These are phyloP conservation scores for Davidsoniella neocaledoniae DNA, from an alignment of 2,329 filamentous ascomycete species.

Conservation along the genomic window DNA sequence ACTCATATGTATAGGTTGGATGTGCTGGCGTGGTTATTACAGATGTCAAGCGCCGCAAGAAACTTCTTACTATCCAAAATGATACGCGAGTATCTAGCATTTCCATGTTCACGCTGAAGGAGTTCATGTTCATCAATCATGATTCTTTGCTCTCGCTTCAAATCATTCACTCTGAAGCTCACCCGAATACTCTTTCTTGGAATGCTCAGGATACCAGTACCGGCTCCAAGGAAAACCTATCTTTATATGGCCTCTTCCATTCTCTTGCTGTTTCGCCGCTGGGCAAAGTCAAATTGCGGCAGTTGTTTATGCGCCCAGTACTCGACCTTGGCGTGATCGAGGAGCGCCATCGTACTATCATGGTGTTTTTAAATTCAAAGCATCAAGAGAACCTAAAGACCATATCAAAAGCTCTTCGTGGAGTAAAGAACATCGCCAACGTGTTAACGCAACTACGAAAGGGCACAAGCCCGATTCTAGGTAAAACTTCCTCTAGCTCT, in stretches of 20 bases:
- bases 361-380: slow-evolving; percentile 47
- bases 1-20: slow-evolving; percentile 38
- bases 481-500: slow-evolving; percentile 36
- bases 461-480: slow-evolving; percentile 45
- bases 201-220: slow-evolving; percentile 21
- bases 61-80: background rate
- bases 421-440: slow-evolving; percentile 58
- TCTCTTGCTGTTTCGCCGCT: slow-evolving; percentile 61
- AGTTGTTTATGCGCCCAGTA: slow-evolving; percentile 66
- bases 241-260: slow-evolving; percentile 69
- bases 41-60: slow-evolving; percentile 52
- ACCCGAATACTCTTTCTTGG: slow-evolving; percentile 56
- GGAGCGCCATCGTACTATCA: slow-evolving; percentile 54
- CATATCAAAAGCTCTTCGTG: slow-evolving; percentile 45
- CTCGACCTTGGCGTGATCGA: slow-evolving; percentile 49
- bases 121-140: slow-evolving; percentile 59
- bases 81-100: slow-evolving; percentile 44
- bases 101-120: slow-evolving; percentile 55
- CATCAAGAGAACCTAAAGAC: slow-evolving; percentile 41
- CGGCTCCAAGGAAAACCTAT: slow-evolving; percentile 64
- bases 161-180: slow-evolving; percentile 65
- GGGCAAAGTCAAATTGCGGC: slow-evolving; percentile 56
- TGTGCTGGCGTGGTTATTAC: slow-evolving; percentile 79
- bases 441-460: slow-evolving; percentile 56
- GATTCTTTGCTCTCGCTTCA: slow-evolving; percentile 73